These are phyloP conservation scores for Leishmania martiniquensis DNA, from an alignment of 208 protist genomes.

Conservation along the genomic window DNA sequence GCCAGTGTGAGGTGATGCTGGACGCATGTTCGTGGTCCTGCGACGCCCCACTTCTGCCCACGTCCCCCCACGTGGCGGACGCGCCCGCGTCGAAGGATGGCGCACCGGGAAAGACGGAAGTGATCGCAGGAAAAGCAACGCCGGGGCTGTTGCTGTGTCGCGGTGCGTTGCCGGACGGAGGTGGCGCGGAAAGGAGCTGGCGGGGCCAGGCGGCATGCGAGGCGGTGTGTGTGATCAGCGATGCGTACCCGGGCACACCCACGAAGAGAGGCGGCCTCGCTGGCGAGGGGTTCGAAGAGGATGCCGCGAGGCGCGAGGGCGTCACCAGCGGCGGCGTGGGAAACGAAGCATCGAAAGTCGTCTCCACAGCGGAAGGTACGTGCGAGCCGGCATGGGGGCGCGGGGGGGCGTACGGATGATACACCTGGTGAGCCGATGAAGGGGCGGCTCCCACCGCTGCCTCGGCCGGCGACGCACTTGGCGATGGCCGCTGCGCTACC, in stretches of 20 bases:
- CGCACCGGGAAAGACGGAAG: background rate
- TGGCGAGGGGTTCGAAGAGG: slow-evolving; percentile 1
- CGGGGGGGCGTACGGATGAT: slow-evolving; percentile 3
- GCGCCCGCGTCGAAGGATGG: background rate
- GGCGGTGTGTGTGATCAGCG: background rate
- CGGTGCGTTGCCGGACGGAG: background rate
- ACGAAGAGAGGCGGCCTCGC: slow-evolving; percentile 23
- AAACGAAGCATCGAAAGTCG: background rate
- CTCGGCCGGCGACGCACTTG: background rate
- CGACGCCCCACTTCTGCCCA: background rate
- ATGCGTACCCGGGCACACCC: slow-evolving; percentile 17
- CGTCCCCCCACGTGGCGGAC: background rate
- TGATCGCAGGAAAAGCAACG: background rate
- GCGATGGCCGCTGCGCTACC: background rate
- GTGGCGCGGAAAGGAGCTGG: background rate
- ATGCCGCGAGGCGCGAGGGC: background rate
- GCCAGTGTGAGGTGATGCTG: background rate
- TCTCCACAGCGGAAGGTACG: background rate
- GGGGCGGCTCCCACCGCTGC: background rate
- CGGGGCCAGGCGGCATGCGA: background rate
- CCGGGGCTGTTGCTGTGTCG: background rate
- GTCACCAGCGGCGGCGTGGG: background rate
- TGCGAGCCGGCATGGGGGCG: background rate
- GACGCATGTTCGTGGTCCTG: background rate
- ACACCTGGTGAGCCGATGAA: background rate